Conservation (phyloP, 495 filamentous ascomycete species). For the Cairneyella variabilis region DNA sequence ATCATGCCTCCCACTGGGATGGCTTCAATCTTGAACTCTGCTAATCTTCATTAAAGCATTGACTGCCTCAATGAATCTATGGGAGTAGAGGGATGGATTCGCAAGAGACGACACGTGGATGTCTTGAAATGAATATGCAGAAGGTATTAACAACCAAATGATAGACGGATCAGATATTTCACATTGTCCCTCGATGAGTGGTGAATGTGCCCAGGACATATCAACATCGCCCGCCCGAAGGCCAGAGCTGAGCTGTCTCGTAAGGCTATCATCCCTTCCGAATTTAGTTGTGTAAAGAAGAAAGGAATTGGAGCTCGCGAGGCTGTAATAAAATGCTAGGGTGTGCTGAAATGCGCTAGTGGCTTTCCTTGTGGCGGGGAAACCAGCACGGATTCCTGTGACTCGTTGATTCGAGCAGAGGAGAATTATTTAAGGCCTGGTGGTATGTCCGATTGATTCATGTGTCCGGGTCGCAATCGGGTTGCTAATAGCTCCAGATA, state of each 20-base stretch:
- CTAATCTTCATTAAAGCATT: too few species aligned
- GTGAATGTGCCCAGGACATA: constrained; percentile 49
- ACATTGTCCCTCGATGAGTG: constrained; percentile 53
- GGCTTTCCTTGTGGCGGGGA: constrained; percentile 8
- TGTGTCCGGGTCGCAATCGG: not conserved
- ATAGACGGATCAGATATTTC: constrained; percentile 46
- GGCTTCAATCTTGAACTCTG: too few species aligned
- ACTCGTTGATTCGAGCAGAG: constrained; percentile 3
- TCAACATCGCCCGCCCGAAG: constrained; percentile 40
- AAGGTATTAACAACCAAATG: constrained; percentile 13
- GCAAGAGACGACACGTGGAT: too few species aligned
- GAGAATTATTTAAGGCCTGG: constrained; percentile 10
- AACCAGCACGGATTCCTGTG: not conserved
- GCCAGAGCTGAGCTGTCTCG: constrained; percentile 28
- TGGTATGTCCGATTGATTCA: constrained; percentile 14
- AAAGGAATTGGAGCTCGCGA: constrained; percentile 26
- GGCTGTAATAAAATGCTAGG: constrained; percentile 3
- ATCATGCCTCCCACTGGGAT: too few species aligned
- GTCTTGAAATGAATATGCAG: constrained; percentile 8
- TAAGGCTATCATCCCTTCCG: constrained; percentile 53
- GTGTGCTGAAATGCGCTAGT: constrained; percentile 2
- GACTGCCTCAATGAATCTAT: too few species aligned
- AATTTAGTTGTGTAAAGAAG: constrained; percentile 52
- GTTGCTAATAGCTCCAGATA: constrained; percentile 9
- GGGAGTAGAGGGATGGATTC: too few species aligned